Percentiles rank a stretch among this genome's conserved stretches.
Conservation (phyloP, 2,329 filamentous ascomycete species). For the Paraphaeosphaeria sporulosa region DNA sequence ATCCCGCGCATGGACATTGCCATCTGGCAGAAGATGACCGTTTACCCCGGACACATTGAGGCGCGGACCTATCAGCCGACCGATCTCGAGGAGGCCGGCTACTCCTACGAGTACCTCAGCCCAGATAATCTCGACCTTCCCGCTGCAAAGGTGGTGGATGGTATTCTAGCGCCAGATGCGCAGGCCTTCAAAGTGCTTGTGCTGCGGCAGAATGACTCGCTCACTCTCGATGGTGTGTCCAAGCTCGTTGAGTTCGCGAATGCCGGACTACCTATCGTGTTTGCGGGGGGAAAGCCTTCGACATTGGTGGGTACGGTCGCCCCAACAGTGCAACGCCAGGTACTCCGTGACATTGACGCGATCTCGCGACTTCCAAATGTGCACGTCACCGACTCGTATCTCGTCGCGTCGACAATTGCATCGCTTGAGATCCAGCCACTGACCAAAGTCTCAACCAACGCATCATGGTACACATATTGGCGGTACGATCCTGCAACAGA, state of each 20-base stretch:
- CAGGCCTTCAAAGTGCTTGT: slow-evolving; percentile 56
- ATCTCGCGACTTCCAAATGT: slow-evolving; percentile 16
- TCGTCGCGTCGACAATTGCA: slow-evolving; percentile 17
- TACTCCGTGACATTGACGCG: slow-evolving; percentile 6
- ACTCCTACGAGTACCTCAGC: slow-evolving; percentile 56
- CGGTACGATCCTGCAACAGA: slow-evolving; percentile 34
- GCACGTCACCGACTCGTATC: slow-evolving; percentile 19
- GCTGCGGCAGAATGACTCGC: slow-evolving; percentile 28
- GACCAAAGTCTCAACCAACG: slow-evolving; percentile 19
- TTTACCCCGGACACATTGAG: slow-evolving; percentile 46
- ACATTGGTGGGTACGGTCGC: slow-evolving; percentile 14
- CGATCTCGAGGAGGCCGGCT: slow-evolving; percentile 39
- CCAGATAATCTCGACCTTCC: slow-evolving; percentile 55
- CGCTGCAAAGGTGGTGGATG: slow-evolving; percentile 47
- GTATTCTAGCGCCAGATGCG: slow-evolving; percentile 47
- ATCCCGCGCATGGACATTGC: slow-evolving; percentile 52
- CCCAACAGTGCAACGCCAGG: slow-evolving; percentile 5
- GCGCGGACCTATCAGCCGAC: slow-evolving; percentile 28
- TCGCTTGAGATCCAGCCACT: slow-evolving; percentile 18
- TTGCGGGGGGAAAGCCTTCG: slow-evolving; percentile 32
- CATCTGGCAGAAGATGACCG: slow-evolving; percentile 51
- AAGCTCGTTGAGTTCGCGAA: slow-evolving; percentile 48
- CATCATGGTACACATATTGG: slow-evolving; percentile 46
- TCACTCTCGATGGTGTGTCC: slow-evolving; percentile 48
- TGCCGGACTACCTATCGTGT: slow-evolving; percentile 53